These are phyloP conservation scores for Yamadazyma epiphylla DNA, from an alignment of 1,139 yeast genomes.

Conservation along the genomic window DNA sequence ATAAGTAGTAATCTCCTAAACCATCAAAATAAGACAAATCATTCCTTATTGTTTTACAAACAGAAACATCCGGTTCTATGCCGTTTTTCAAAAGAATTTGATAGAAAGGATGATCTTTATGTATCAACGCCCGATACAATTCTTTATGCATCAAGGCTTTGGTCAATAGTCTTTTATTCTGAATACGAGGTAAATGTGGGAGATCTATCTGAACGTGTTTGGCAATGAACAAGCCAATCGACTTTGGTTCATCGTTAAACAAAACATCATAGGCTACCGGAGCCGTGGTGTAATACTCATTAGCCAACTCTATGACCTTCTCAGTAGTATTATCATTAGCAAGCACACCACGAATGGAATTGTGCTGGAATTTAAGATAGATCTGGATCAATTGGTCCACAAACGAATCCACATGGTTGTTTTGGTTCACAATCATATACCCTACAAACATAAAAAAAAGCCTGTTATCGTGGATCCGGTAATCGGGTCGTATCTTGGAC, in stretches of 20 bases:
- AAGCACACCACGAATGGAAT: no score
- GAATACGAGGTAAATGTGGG: constrained; percentile 35
- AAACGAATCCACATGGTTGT: constrained; percentile 23
- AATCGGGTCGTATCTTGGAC: constrained; percentile 7
- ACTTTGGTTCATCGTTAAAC: constrained; percentile 15
- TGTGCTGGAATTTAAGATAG: constrained; percentile 27
- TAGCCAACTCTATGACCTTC: constrained; percentile 10
- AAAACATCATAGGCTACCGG: constrained; percentile 18
- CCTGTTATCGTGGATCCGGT: constrained; percentile 17
- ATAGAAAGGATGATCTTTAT: constrained; percentile 28
- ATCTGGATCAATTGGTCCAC: constrained; percentile 29
- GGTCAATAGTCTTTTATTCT: constrained; percentile 27
- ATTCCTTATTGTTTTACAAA: constrained; percentile 25
- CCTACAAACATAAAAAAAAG: constrained; percentile 38
- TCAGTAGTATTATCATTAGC: constrained; percentile 13
- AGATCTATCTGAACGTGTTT: constrained; percentile 22
- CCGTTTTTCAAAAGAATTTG: constrained; percentile 17
- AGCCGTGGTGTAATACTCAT: constrained; percentile 22
- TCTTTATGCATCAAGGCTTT: constrained; percentile 42
- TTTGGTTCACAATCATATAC: constrained; percentile 24
- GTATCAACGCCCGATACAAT: constrained; percentile 29
- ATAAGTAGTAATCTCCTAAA: constrained; percentile 40
- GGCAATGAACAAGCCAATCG: constrained; percentile 22
- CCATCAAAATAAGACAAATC: constrained; percentile 45
- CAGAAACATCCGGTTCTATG: constrained; percentile 14